phyloP scores from a whole-genome alignment of 1,284 basidiomycete genomes.

The Sphagnurus paluster region DNA sequence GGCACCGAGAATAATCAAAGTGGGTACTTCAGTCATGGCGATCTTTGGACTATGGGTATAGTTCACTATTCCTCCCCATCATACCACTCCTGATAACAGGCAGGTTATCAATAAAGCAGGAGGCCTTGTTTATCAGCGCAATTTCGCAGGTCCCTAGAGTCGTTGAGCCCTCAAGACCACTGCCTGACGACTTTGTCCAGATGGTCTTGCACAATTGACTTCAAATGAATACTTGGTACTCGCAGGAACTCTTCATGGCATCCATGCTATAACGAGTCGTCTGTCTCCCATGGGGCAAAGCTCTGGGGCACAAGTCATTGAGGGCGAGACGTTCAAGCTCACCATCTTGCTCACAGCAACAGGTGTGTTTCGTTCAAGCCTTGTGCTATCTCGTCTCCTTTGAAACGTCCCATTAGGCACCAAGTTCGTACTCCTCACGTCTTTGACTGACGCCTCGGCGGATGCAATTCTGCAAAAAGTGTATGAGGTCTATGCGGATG shows the following conservation, averaged over 20 bases:
- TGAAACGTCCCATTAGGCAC: constrained; percentile 60
- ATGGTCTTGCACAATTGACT: constrained; percentile 82
- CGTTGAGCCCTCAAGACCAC: constrained; percentile 6
- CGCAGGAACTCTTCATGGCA: constrained; percentile 96
- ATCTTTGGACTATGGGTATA: constrained; percentile 81
- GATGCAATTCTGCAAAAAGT: constrained; percentile 78
- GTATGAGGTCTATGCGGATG: constrained; percentile 90
- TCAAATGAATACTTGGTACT: constrained; percentile 99
- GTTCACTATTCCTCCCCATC: neutral
- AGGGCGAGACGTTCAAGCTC: constrained; percentile 93
- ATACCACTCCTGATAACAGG: constrained; percentile 5
- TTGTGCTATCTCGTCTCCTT: constrained; percentile 6
- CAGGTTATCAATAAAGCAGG: constrained; percentile 99
- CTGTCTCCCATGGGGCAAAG: constrained; percentile 83
- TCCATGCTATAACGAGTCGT: constrained; percentile 95
- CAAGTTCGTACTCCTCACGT: constrained; percentile 94
- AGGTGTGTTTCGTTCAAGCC: constrained; percentile 57
- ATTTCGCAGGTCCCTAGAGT: constrained; percentile 71
- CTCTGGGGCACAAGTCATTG: constrained; percentile 91
- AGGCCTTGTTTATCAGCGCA: constrained; percentile 92
- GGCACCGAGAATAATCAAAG: no score
- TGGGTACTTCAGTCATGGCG: constrained; percentile 52
- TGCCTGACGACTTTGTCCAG: constrained; percentile 40
- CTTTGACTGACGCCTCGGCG: constrained; percentile 71
- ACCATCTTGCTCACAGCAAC: constrained; percentile 90